Base-by-base conservation (phyloP, 345 rosid genomes). In the Hibiscus syriacus region DNA sequence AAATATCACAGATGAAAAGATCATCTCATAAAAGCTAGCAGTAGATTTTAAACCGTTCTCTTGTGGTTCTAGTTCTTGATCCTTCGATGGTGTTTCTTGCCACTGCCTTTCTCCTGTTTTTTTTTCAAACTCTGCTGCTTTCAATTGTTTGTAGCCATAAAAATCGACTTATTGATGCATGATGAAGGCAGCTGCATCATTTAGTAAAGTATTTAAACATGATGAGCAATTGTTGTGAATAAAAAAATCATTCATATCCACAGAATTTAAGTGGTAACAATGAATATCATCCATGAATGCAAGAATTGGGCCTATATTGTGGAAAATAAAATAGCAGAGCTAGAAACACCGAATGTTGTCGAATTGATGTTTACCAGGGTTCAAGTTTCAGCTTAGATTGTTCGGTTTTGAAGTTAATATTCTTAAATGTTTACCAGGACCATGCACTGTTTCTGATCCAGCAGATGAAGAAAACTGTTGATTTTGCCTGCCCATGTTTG, bases 171-270 rank as follows among this genome's bases (percentile, higher is more conserved):
- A 66, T 67, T 72, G 66, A 90, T 79, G 72, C 98, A 93, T 9
- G 82, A 81, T n/a, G 73, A 64, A 67, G 98, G 98, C 70, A 93
- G 74, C 97, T 92, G 82, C 80, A 76, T 57, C 5, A 48, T 69
- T 50, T 14, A 16, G 71, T 26, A 59, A 34, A 27, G 63, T 46
- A 46, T 53, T 70, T 53, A 50, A 10, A 67, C 48, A 73, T 71
- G 36, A 61, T 5, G 34, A 66, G 3, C 3, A 29, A 13, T 11
- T 62, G 46, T 62, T 36, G 23, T 9, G 12, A 39, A 41, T 30
- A 53, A 64, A 26, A 27, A n/a, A 13, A 25, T 26, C 56, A 55
- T 60, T 9, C 22, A 60, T 19, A 53, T 64, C 9, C 60, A 54
- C 39, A 49, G 6, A 63, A 7, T 23, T 63, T n/a, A 23, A 8